Evolutionary conservation across 176 grass and related monocot species (phyloP).

Genomic region (Carex scoparia): DNA sequence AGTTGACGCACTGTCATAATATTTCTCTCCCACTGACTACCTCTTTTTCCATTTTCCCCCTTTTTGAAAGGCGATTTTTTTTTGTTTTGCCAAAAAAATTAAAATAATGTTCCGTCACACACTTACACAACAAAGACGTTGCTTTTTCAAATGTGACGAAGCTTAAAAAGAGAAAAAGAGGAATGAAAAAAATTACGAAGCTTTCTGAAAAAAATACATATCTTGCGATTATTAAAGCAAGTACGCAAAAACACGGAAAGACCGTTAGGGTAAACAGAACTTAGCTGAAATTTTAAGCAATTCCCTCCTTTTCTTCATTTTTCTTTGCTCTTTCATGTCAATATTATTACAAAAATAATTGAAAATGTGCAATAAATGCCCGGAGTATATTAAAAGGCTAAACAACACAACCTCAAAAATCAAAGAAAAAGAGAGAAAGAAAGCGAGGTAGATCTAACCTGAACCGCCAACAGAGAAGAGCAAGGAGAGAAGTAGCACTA

Average conservation of each 20-base stretch:
- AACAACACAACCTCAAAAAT: background rate
- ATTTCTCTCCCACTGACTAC: background rate
- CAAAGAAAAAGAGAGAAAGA: slow-evolving; percentile 11
- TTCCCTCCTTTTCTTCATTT: background rate
- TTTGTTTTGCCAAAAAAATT: background rate
- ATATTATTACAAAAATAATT: too few species aligned
- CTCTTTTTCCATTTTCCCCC: background rate
- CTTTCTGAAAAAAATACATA: background rate
- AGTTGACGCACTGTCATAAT: background rate
- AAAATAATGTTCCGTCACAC: background rate
- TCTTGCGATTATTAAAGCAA: background rate
- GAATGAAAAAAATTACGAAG: background rate
- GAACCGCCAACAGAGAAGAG: slow-evolving; percentile 42
- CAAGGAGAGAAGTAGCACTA: slow-evolving; percentile 35
- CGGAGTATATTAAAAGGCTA: background rate
- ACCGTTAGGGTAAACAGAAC: background rate
- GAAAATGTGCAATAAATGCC: background rate
- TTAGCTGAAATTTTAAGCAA: background rate
- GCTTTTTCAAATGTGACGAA: background rate
- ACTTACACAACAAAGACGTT: background rate
- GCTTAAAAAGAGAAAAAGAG: background rate
- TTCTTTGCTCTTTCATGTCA: background rate
- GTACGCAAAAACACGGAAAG: background rate
- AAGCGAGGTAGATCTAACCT: slow-evolving; percentile 33
- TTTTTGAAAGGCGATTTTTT: background rate